Evolutionary conservation across 352 stramenopile genomes (phyloP).

Genomic region (Globisporangium barbulae): DNA sequence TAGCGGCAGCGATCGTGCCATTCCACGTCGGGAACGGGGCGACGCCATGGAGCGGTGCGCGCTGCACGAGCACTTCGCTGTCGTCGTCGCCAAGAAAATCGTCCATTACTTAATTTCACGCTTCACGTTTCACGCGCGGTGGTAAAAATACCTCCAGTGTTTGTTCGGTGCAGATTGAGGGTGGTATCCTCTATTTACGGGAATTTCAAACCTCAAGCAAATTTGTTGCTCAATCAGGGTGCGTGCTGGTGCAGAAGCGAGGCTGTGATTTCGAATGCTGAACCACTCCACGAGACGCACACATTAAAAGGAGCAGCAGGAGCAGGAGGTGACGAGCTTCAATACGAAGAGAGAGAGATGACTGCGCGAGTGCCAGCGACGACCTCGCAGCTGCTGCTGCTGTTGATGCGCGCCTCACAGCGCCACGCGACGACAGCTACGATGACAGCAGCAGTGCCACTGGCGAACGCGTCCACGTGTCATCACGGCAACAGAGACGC

Average conservation of each 20-base stretch:
- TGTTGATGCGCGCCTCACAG: not conserved
- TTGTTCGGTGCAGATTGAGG: not conserved
- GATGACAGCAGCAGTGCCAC: too few species aligned
- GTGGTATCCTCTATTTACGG: not conserved
- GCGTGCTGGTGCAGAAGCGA: conserved; percentile 1
- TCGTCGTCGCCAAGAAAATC: conserved; percentile 11
- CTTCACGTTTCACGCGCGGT: not conserved
- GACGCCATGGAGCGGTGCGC: conserved; percentile 34
- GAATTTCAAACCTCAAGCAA: not conserved
- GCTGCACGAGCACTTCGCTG: conserved; percentile 34
- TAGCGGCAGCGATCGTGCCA: conserved; percentile 30
- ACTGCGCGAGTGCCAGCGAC: not conserved
- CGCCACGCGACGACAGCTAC: not conserved
- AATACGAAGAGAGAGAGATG: not conserved
- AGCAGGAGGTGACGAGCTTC: not conserved
- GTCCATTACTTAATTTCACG: too few species aligned
- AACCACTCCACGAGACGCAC: conserved; percentile 3
- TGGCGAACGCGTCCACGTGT: not conserved
- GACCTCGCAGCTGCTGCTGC: not conserved
- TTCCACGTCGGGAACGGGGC: conserved; percentile 63
- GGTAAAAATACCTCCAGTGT: not conserved
- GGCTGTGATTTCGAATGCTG: not conserved
- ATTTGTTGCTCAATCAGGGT: conserved; percentile 11
- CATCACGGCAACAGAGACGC: conserved; percentile 1
- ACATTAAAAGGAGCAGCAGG: not conserved